Conservation (phyloP, 2,329 filamentous ascomycete species). For the Gliomastix tumulicola region DNA sequence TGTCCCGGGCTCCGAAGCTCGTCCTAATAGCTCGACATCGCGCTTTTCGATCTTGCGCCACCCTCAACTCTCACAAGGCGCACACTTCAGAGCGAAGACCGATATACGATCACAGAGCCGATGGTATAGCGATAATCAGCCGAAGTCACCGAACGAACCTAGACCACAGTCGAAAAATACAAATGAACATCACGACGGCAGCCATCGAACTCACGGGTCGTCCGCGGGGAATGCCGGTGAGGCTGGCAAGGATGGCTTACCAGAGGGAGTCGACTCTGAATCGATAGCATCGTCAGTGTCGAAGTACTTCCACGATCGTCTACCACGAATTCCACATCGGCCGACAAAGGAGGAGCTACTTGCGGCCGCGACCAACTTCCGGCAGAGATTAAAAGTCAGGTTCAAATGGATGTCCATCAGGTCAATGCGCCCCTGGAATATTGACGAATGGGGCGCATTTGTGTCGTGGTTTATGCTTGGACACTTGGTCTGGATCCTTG, state of each 20-base stretch:
- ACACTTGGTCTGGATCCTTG: conserved; percentile 90
- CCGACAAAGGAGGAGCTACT: conserved; percentile 92
- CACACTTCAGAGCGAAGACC: too few relatives aligned
- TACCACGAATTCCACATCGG: conserved; percentile 70
- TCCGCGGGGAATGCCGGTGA: too few relatives aligned
- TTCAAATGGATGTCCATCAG: conserved; percentile 98
- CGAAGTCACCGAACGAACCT: too few relatives aligned
- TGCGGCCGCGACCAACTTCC: conserved; percentile 86
- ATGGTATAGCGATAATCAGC: too few relatives aligned
- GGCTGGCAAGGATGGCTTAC: not conserved
- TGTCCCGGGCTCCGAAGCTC: too few relatives aligned
- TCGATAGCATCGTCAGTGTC: conserved; percentile 45
- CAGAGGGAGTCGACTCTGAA: conserved; percentile 14
- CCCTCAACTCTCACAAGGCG: too few relatives aligned
- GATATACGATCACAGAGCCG: too few relatives aligned
- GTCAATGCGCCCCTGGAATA: conserved; percentile 88
- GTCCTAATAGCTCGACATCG: too few relatives aligned
- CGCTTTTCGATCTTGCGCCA: too few relatives aligned
- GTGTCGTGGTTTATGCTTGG: conserved; percentile 90
- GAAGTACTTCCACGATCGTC: conserved; percentile 53
- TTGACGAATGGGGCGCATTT: conserved; percentile 93
- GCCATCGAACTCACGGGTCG: too few relatives aligned
- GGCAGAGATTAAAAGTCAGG: conserved; percentile 79
- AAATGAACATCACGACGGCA: too few relatives aligned
- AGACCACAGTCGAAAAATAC: too few relatives aligned